Evolutionary conservation across 495 filamentous ascomycete genomes (phyloP), one percentile per base, ranked within the genome.

Genomic region (Aspergillus conjunctus): DNA sequence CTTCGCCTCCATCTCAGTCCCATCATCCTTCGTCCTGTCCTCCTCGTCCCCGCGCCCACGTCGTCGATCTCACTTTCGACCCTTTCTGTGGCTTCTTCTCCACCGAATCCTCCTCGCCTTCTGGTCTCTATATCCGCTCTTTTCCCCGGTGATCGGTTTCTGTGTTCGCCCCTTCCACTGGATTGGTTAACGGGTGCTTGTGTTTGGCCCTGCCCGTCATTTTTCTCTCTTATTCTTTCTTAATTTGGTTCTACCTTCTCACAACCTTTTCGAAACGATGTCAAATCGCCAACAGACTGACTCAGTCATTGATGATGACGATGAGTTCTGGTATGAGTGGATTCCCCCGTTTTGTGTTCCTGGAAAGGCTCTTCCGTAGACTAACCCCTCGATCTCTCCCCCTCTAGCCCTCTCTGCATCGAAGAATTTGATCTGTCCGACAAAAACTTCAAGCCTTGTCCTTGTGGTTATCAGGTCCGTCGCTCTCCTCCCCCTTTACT

Each of bases 351-450:
- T n/a, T 14, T 50, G 39, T 21, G 32, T 41, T 46, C 53, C 54
- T 4, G 14, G 26, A 21, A 58, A 30, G 32, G 30, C 33, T 46
- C 39, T 46, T 55, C 26, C 32, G 52, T 57, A 34, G 45, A 59
- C 67, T 69, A 51, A 69, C 67, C 51, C 59, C 32, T 53, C 53
- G 33, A 15, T 51, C 39, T 46, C n/a, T 22, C n/a, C 9, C 39
- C 5, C 15, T 59, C 15, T 68, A 94, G 91, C 74, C 95, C 95
- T 68, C 89, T 99, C 49, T 99, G 95, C 78, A 94, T 99, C 73
- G 95, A 99, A 79, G 95, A 98, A 80, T 92, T 98, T 70, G 95
- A 98, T 71, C 87, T 97, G 43, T 92, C 91, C 31, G 95, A 99
- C 79, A 90, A 91, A 74, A 96, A 95, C 79, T 99, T 99, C 77